Percentiles rank a stretch among this genome's conserved stretches.
These are phyloP conservation scores for Xenoacremonium recifei DNA, from an alignment of 2,329 filamentous ascomycete species.

Conservation along the genomic window DNA sequence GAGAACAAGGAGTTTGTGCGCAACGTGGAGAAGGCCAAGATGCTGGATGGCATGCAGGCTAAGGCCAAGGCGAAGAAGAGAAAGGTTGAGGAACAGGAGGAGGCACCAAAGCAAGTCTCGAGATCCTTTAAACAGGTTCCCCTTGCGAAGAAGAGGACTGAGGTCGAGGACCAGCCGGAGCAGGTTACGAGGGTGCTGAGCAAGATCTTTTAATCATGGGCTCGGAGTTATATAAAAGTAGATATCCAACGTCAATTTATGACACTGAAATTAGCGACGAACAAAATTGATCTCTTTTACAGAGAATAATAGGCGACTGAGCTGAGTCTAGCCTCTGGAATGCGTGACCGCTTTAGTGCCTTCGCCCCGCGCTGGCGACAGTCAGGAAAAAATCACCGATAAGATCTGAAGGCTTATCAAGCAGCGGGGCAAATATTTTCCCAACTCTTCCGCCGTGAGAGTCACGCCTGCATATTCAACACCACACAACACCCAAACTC, in stretches of 20 bases:
- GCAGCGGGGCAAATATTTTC: conserved; percentile 36
- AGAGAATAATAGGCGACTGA: no score
- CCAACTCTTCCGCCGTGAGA: conserved; percentile 19
- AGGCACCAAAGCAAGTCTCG: conserved; percentile 18
- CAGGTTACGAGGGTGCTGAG: conserved; percentile 59
- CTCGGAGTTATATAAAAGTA: background rate
- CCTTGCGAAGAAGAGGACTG: conserved; percentile 50
- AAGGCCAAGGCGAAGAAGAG: conserved; percentile 45
- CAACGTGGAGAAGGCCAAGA: conserved; percentile 78
- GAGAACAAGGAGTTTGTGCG: conserved; percentile 81
- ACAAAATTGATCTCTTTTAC: no score
- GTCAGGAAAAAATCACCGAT: conserved; percentile 27
- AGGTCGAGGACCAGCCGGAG: conserved; percentile 48
- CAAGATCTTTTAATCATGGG: conserved; percentile 56
- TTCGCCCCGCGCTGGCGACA: conserved; percentile 20
- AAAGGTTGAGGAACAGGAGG: conserved; percentile 27
- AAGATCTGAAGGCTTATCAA: conserved; percentile 35
- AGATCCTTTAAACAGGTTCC: conserved; percentile 66
- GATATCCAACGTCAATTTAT: no score
- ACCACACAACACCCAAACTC: conserved; percentile 15
- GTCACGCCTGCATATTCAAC: conserved; percentile 18
- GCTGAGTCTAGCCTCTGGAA: conserved; percentile 6
- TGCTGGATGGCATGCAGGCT: conserved; percentile 71
- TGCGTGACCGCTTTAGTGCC: conserved; percentile 8
- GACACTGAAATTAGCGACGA: no score